Conservation (phyloP, 805 yeast genomes). For the Cyberlindnera japonica region DNA sequence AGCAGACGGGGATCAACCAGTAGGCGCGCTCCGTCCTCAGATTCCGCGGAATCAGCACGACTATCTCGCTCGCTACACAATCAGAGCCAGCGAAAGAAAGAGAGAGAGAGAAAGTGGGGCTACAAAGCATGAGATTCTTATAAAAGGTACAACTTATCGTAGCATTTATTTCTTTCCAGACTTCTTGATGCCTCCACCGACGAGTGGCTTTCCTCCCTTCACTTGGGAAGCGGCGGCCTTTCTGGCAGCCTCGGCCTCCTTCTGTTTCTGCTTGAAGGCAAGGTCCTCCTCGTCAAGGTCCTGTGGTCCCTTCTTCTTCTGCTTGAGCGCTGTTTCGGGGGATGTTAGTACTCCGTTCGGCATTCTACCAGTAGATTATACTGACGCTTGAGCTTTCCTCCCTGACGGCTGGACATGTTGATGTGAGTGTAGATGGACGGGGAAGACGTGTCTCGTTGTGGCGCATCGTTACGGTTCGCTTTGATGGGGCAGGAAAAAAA, state of each 20-base stretch:
- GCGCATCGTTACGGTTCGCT: too few species aligned
- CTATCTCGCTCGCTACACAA: too few species aligned
- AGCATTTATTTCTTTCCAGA: slow-evolving; percentile 56
- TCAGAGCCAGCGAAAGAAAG: too few species aligned
- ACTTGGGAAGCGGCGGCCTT: slow-evolving; percentile 88
- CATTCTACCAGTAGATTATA: slow-evolving; percentile 7
- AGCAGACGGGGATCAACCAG: too few species aligned
- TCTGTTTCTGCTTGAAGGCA: slow-evolving; percentile 91
- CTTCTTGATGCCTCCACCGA: slow-evolving; percentile 95
- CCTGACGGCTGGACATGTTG: slow-evolving; percentile 91
- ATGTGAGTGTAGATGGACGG: too few species aligned
- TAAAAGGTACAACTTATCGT: slow-evolving; percentile 7
- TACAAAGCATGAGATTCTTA: too few species aligned
- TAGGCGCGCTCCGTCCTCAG: neutral
- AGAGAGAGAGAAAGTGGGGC: too few species aligned
- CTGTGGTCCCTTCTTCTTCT: slow-evolving; percentile 76
- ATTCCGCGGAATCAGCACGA: neutral
- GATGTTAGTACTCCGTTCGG: slow-evolving; percentile 5
- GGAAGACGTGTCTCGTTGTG: too few species aligned
- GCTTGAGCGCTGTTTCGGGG: slow-evolving; percentile 35
- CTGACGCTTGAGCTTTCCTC: slow-evolving; percentile 91
- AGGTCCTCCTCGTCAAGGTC: slow-evolving; percentile 82
- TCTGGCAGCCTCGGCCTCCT: slow-evolving; percentile 90
- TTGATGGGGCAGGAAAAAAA: too few species aligned
- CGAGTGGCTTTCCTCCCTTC: slow-evolving; percentile 84